These are phyloP conservation scores for Podospora anserina DNA, from an alignment of 495 filamentous ascomycete species.

Conservation along the genomic window DNA sequence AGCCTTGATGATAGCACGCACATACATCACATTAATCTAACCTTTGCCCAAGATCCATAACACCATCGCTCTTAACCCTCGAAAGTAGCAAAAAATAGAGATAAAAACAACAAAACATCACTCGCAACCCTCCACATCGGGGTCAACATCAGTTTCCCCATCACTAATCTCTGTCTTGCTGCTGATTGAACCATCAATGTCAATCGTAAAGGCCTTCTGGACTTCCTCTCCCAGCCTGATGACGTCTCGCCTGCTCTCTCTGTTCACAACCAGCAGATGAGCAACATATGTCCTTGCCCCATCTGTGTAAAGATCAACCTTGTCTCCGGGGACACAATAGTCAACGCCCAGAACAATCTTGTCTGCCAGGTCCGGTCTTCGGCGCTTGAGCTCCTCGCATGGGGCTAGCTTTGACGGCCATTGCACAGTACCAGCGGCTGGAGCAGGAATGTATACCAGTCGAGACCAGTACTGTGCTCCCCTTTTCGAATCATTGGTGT, in stretches of 20 bases:
- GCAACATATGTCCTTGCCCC: conserved; percentile 30
- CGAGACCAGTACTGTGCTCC: conserved; percentile 32
- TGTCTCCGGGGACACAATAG: conserved; percentile 24
- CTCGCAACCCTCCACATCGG: not conserved
- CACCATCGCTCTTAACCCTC: not conserved
- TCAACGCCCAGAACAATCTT: conserved; percentile 27
- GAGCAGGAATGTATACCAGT: conserved; percentile 32
- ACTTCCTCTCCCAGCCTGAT: conserved; percentile 28
- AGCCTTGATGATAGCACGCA: not conserved
- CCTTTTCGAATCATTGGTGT: not conserved
- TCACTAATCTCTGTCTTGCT: not conserved
- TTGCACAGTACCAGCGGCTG: conserved; percentile 19
- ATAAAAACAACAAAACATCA: not conserved
- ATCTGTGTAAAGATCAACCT: conserved; percentile 22
- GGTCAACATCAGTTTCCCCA: not conserved
- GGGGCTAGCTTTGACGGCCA: conserved; percentile 18
- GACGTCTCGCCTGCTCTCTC: conserved; percentile 22
- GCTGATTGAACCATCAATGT: conserved; percentile 6
- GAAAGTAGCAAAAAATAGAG: not conserved
- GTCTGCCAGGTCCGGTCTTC: conserved; percentile 24
- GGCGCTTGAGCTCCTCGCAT: conserved; percentile 27
- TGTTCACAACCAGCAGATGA: conserved; percentile 26
- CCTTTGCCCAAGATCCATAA: not conserved
- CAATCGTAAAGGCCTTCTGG: conserved; percentile 16
- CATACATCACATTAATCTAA: not conserved